phyloP scores from a whole-genome alignment of 2,329 filamentous ascomycete genomes.

The Diplodia mutila region DNA sequence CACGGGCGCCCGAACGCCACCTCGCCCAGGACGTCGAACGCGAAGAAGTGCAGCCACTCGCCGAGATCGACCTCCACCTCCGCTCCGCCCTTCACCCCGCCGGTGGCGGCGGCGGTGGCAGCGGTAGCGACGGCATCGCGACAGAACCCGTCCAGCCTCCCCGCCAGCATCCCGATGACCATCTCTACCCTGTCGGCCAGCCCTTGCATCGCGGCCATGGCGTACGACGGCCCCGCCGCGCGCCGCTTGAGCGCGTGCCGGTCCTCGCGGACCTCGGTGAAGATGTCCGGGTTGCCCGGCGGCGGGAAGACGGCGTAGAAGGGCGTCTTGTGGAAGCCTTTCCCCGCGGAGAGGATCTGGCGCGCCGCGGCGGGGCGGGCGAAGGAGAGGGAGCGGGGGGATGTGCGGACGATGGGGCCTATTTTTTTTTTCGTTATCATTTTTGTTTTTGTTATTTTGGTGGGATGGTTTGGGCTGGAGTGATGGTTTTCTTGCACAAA shows the following conservation, averaged over 20 bases:
- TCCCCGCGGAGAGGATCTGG: slow-evolving; percentile 67
- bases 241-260: slow-evolving; percentile 40
- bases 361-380: slow-evolving; percentile 72
- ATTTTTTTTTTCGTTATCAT: background rate
- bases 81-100: no score
- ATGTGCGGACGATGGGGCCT: slow-evolving; percentile 68
- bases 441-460: no score
- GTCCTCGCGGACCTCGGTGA: slow-evolving; percentile 55
- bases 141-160: slow-evolving; percentile 34
- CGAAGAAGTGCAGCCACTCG: slow-evolving; percentile 44
- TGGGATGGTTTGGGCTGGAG: no score
- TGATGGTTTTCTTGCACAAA: no score
- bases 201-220: slow-evolving; percentile 32
- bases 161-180: slow-evolving; percentile 34
- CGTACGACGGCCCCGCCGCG: slow-evolving; percentile 29
- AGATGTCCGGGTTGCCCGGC: slow-evolving; percentile 32
- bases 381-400: slow-evolving; percentile 78
- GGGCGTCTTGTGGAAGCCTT: slow-evolving; percentile 34
- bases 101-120: no score
- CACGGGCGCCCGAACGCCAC: slow-evolving; percentile 28
- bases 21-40: slow-evolving; percentile 32
- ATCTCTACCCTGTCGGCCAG: slow-evolving; percentile 37
- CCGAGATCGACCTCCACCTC: slow-evolving; percentile 36
- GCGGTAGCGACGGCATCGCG: no score
- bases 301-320: slow-evolving; percentile 27